Percentiles rank a stretch among this genome's conserved stretches.
Conservation (phyloP, 208 protist species). For the Herpetomonas samuelpessoai region DNA sequence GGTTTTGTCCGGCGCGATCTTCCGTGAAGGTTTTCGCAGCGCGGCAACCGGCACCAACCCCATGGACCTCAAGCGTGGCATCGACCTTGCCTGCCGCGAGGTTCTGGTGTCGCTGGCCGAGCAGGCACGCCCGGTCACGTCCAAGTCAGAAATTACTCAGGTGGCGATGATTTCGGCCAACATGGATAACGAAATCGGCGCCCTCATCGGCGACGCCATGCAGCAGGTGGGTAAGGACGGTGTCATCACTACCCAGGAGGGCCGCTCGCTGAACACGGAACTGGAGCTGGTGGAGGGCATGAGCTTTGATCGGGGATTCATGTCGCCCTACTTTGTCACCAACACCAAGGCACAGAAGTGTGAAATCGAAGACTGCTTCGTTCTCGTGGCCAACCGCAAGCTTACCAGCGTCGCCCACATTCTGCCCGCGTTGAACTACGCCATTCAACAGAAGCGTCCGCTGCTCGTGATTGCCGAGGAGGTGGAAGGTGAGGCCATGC, state of each 20-base stretch:
- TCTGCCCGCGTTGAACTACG: conserved; percentile 82
- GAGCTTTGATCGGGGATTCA: conserved; percentile 98
- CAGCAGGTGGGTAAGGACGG: conserved; percentile 99
- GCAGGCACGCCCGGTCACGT: conserved; percentile 94
- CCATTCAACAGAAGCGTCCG: conserved; percentile 80
- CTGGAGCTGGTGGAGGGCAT: conserved; percentile 99
- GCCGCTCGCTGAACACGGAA: conserved; percentile 98
- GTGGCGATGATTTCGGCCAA: conserved; percentile 99
- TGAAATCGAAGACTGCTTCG: conserved; percentile 95
- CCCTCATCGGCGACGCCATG: conserved; percentile 99
- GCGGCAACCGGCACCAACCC: conserved; percentile 99
- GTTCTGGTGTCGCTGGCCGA: conserved; percentile 93
- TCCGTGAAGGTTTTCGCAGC: conserved; percentile 97
- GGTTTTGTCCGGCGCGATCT: conserved; percentile 97
- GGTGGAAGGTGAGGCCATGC: conserved; percentile 90
- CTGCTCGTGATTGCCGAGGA: conserved; percentile 91
- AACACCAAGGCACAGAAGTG: conserved; percentile 97
- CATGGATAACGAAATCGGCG: conserved; percentile 98
- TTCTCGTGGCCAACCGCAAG: conserved; percentile 93
- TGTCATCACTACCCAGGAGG: conserved; percentile 99
- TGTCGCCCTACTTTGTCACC: conserved; percentile 99
- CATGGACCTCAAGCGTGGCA: conserved; percentile 99
- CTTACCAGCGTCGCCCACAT: conserved; percentile 76
- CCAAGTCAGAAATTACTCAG: conserved; percentile 97
- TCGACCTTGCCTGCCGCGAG: conserved; percentile 95